These are phyloP conservation scores for Cokeromyces recurvatus DNA, from an alignment of 371 early-diverging fungal species.

Conservation along the genomic window DNA sequence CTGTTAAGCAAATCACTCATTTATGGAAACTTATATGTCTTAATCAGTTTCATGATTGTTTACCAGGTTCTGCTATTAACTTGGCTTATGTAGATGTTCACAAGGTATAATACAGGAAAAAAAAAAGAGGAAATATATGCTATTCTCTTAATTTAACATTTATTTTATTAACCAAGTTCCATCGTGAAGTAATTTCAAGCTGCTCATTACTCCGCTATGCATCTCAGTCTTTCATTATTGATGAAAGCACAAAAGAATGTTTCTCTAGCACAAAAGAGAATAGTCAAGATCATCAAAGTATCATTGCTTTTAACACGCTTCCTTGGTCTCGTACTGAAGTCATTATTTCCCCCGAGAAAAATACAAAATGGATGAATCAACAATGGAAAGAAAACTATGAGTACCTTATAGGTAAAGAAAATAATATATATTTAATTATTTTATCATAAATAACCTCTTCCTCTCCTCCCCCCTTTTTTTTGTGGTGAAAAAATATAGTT, in stretches of 20 bases:
- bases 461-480: too few species aligned
- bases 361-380: slow-evolving; percentile 26
- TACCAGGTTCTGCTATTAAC: slow-evolving; percentile 91
- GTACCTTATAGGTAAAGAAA: slow-evolving; percentile 36
- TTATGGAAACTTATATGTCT: slow-evolving; percentile 92
- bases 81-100: slow-evolving; percentile 85
- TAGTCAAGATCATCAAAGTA: slow-evolving; percentile 15
- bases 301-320: slow-evolving; percentile 77
- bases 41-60: slow-evolving; percentile 96
- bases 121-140: background rate
- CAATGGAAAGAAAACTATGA: slow-evolving; percentile 46
- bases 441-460: too few species aligned
- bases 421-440: background rate
- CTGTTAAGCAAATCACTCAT: slow-evolving; percentile 64
- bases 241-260: background rate
- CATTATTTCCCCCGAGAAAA: slow-evolving; percentile 51
- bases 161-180: slow-evolving; percentile 17
- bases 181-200: slow-evolving; percentile 36
- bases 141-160: background rate
- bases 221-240: slow-evolving; percentile 24
- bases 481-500: too few species aligned
- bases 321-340: slow-evolving; percentile 75
- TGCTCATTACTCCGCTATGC: slow-evolving; percentile 27
- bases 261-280: background rate
- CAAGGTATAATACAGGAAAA: too few species aligned